Evolutionary conservation across 768 basidiomycete genomes (phyloP).

Genomic region (Lentinula edodes): DNA sequence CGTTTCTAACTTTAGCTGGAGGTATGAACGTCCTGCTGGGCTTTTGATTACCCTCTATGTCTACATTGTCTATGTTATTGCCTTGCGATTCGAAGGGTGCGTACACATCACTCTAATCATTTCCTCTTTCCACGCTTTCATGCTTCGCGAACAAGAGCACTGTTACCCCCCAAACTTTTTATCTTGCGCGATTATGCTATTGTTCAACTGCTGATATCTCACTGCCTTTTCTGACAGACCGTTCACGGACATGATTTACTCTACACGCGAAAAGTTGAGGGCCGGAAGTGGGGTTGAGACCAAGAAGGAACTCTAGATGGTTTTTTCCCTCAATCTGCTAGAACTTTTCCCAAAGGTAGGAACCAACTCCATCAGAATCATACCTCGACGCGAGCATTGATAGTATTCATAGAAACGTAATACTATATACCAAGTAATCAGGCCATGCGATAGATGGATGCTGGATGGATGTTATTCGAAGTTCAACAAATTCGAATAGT

Average conservation of each 20-base stretch:
- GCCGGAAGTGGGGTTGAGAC: constrained; percentile 12
- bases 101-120: constrained; percentile 19
- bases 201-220: not conserved
- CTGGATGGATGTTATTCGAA: no score
- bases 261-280: constrained; percentile 38
- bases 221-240: constrained; percentile 34
- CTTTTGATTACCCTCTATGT: constrained; percentile 77
- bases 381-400: constrained; percentile 20
- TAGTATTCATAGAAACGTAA: constrained; percentile 22
- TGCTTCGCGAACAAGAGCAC: no score
- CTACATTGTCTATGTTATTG: constrained; percentile 77
- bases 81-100: constrained; percentile 87
- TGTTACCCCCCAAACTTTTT: no score
- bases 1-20: constrained; percentile 19
- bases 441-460: no score
- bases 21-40: constrained; percentile 85
- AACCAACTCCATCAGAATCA: not conserved
- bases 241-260: constrained; percentile 81
- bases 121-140: no score
- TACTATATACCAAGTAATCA: constrained; percentile 17
- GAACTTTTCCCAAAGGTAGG: no score
- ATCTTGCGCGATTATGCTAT: not conserved
- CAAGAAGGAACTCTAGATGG: constrained; percentile 1
- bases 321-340: no score
- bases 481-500: constrained; percentile 4